phyloP scores from a whole-genome alignment of 768 basidiomycete species.

The Symmetrospora coprosmae region DNA sequence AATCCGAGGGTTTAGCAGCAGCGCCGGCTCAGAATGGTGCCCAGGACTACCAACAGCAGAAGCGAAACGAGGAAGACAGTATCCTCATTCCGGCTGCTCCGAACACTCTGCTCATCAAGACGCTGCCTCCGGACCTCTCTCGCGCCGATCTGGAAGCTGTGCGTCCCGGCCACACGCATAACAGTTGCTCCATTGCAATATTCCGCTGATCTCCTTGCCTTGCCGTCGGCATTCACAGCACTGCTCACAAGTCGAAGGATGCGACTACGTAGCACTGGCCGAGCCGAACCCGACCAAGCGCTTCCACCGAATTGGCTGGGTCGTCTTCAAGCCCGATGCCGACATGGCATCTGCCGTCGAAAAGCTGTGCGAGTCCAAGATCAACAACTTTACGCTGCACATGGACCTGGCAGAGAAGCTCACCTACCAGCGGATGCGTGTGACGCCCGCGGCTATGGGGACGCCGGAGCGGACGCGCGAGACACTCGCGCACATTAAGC shows the following conservation, averaged over 20 bases:
- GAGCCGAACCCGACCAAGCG: constrained; percentile 85
- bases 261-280: constrained; percentile 72
- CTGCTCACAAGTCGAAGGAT: constrained; percentile 62
- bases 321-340: constrained; percentile 67
- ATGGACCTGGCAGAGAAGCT: constrained; percentile 52
- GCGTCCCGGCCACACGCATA: too few relatives aligned
- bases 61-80: constrained; percentile 8
- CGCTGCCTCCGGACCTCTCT: constrained; percentile 22
- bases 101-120: constrained; percentile 22
- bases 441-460: constrained; percentile 67
- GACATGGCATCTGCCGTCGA: constrained; percentile 61
- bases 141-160: constrained; percentile 26
- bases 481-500: constrained; percentile 65
- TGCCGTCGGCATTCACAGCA: constrained; percentile 43
- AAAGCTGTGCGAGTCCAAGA: constrained; percentile 75
- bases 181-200: background rate
- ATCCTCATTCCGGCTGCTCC: constrained; percentile 21
- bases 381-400: constrained; percentile 87
- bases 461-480: constrained; percentile 63
- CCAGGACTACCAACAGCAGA: background rate
- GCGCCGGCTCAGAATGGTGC: background rate
- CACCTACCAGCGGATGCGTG: constrained; percentile 62
- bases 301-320: constrained; percentile 89
- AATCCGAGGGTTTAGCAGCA: background rate
- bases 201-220: background rate